Base-by-base conservation (phyloP, 2,329 filamentous ascomycete species). In the Apiospora rasikravindrae region DNA sequence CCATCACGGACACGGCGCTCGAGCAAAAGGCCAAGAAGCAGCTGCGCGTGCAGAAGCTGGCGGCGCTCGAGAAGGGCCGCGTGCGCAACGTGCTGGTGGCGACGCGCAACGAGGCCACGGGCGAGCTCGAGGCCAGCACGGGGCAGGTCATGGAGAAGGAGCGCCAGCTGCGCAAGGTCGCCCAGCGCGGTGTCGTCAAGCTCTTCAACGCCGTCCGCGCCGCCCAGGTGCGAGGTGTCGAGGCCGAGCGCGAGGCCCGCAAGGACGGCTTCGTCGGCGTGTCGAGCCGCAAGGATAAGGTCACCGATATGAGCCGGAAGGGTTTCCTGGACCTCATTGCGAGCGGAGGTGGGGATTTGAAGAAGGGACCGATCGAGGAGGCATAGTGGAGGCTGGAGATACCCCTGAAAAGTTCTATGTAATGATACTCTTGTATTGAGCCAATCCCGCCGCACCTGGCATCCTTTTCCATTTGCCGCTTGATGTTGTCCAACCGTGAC, bases 231-330 rank as follows among this genome's bases (percentile, higher is more conserved):
- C 94, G 95, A 82, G 95, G 93, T 2, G 89, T 92, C 73, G 91
- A 96, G 82, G 93, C 94, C 6, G 91, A 93, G 80, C 90, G 87
- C 81, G 89, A 90, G 75, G 88, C 90, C 68, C 89, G 89, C 82
- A 90, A 90, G 76, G 89, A 92, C 73, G 93, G 94, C 4, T 86
- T 97, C 0, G 88, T 98, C 44, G 96, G 96, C 1, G 90, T 94
- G 78, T 89, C 88, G 74, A 90, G 93, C 82, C 90, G 94, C 75
- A 93, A 97, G 83, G 94, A 97, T 83, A 95, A 93, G 85, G 87
- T 97, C 70, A 96, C 94, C 76, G 95, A 98, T 86, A 96, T 99
- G 92, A 97, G 93, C 82, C 97, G 97, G 85, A 94, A 98, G 84
- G 95, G 96, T 0, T 99, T 98, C 84, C 83, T 99, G 81, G 96